Conservation (phyloP, 1,284 basidiomycete genomes). For the Papiliotrema fonsecae region DNA sequence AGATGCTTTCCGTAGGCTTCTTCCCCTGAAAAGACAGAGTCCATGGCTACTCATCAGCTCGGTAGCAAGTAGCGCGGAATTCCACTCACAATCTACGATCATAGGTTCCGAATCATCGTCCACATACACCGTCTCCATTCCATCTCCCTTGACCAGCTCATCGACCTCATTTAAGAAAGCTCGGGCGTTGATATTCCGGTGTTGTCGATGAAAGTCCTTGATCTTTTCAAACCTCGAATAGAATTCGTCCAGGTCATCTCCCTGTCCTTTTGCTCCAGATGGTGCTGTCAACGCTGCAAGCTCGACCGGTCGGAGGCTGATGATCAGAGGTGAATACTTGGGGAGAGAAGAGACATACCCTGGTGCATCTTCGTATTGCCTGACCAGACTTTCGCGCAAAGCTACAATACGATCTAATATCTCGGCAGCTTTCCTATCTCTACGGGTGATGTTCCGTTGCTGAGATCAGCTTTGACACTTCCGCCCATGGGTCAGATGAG, state of each 20-base stretch:
- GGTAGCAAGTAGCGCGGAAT: background rate
- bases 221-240: slow-evolving; percentile 89
- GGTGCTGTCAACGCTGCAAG: slow-evolving; percentile 49
- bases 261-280: slow-evolving; percentile 37
- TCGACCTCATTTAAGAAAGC: slow-evolving; percentile 76
- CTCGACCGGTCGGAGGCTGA: slow-evolving; percentile 49
- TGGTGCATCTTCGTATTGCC: slow-evolving; percentile 69
- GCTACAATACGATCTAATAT: slow-evolving; percentile 75
- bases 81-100: slow-evolving; percentile 43
- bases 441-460: slow-evolving; percentile 58
- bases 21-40: slow-evolving; percentile 89
- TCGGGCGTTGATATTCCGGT: slow-evolving; percentile 78
- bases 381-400: slow-evolving; percentile 61
- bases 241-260: slow-evolving; percentile 83
- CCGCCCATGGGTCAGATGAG: background rate
- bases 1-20: slow-evolving; percentile 92
- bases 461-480: slow-evolving; percentile 18
- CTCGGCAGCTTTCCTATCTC: slow-evolving; percentile 81
- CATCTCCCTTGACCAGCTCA: slow-evolving; percentile 55
- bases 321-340: slow-evolving; percentile 57
- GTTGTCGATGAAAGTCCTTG: slow-evolving; percentile 92
- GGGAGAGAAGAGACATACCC: slow-evolving; percentile 36
- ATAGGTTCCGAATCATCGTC: slow-evolving; percentile 69
- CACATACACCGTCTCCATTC: slow-evolving; percentile 47
- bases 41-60: slow-evolving; percentile 59